A percentile compares a stretch with the other conserved stretches of the same genome.
Evolutionary conservation across 352 stramenopile genomes (phyloP).

Genomic region (Elongisporangium senticosum): DNA sequence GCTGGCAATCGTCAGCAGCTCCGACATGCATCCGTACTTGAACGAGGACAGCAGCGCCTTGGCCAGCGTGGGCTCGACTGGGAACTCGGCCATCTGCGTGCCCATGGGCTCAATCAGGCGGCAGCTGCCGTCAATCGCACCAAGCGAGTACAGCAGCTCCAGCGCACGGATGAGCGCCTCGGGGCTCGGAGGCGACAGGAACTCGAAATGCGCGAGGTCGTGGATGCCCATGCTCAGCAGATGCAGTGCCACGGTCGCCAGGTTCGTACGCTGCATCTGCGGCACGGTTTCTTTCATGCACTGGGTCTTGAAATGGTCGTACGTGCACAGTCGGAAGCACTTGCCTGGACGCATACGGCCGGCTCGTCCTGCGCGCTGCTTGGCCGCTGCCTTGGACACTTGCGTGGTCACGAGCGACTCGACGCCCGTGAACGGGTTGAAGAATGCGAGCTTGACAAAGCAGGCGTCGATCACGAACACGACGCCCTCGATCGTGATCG

Average conservation of each 20-base stretch:
- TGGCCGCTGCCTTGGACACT: constrained; percentile 94
- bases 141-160: constrained; percentile 64
- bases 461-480: constrained; percentile 74
- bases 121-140: constrained; percentile 51
- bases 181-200: constrained; percentile 66
- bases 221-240: constrained; percentile 83
- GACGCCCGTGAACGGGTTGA: constrained; percentile 74
- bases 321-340: constrained; percentile 70
- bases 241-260: constrained; percentile 62
- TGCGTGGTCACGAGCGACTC: constrained; percentile 89
- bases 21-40: constrained; percentile 76
- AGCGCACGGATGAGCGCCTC: constrained; percentile 69
- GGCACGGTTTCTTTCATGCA: constrained; percentile 63
- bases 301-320: constrained; percentile 39
- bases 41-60: constrained; percentile 69
- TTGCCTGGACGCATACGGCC: constrained; percentile 84
- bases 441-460: constrained; percentile 83
- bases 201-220: constrained; percentile 81
- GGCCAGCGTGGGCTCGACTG: constrained; percentile 89
- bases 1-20: constrained; percentile 95
- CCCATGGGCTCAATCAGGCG: constrained; percentile 80
- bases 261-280: constrained; percentile 81
- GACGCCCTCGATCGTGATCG: constrained; percentile 97
- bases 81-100: constrained; percentile 96
- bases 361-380: constrained; percentile 94